These are phyloP conservation scores for Irpex sp. DNA, from an alignment of 1,284 basidiomycete genomes.

Conservation along the genomic window DNA sequence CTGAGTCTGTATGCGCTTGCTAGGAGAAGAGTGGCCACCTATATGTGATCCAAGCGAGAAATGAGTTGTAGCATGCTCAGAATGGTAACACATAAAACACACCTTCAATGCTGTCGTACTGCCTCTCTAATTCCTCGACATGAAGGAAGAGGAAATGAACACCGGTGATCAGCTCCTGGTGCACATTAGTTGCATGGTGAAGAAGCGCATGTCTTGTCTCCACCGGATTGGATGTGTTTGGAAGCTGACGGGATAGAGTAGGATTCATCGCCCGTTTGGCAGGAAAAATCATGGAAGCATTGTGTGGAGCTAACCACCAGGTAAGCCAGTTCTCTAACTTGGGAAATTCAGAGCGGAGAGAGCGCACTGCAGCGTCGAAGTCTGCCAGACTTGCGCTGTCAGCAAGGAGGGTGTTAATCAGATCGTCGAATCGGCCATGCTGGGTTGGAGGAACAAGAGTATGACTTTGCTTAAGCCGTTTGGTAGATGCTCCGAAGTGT, in stretches of 20 bases:
- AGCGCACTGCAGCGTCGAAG: background rate
- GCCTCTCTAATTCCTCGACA: too few species aligned
- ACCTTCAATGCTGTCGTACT: too few species aligned
- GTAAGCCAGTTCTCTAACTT: constrained; percentile 14
- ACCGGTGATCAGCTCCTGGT: background rate
- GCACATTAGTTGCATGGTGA: constrained; percentile 18
- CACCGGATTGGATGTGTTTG: constrained; percentile 17
- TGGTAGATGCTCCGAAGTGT: constrained; percentile 3
- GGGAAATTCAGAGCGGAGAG: constrained; percentile 9
- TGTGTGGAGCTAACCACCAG: constrained; percentile 19
- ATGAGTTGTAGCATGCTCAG: too few species aligned
- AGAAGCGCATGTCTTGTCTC: constrained; percentile 21
- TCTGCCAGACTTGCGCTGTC: background rate
- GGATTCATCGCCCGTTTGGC: constrained; percentile 12
- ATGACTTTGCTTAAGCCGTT: background rate
- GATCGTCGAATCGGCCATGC: background rate
- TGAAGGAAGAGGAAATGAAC: too few species aligned
- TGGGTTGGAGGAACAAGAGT: background rate
- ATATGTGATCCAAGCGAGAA: too few species aligned
- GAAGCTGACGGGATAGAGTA: constrained; percentile 7
- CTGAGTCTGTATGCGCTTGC: too few species aligned
- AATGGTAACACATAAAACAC: too few species aligned
- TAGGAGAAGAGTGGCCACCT: too few species aligned
- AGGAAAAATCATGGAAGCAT: constrained; percentile 23
- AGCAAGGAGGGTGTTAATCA: background rate